Evolutionary conservation across 805 yeast species (phyloP).

Genomic region (Metschnikowia henanensis): DNA sequence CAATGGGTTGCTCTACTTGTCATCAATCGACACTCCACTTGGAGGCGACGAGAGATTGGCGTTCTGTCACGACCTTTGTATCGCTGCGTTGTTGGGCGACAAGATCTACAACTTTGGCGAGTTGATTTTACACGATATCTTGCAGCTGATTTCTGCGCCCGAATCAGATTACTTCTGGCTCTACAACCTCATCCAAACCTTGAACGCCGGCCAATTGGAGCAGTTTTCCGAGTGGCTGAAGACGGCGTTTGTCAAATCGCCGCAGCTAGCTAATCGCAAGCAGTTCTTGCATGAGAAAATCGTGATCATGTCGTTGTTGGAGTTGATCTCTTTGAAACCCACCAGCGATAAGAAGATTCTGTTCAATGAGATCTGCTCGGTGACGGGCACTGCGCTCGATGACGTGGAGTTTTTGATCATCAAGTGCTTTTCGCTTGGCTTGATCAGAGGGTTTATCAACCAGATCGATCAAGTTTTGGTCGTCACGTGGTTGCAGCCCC

Average conservation of each 20-base stretch:
- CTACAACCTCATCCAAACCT: conserved; percentile 61
- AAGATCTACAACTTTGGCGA: conserved; percentile 95
- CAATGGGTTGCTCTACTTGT: conserved; percentile 77
- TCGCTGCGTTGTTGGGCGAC: conserved; percentile 89
- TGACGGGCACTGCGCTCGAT: conserved; percentile 63
- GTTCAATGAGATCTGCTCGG: conserved; percentile 67
- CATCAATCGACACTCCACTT: conserved; percentile 57
- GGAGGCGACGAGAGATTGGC: conserved; percentile 45
- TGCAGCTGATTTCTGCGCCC: conserved; percentile 46
- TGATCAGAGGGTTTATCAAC: conserved; percentile 88
- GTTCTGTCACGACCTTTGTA: conserved; percentile 65
- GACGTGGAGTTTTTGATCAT: conserved; percentile 90
- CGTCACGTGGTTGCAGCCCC: conserved; percentile 94
- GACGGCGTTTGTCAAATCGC: conserved; percentile 40
- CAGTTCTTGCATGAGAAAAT: conserved; percentile 84
- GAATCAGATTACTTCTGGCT: conserved; percentile 65
- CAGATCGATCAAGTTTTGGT: conserved; percentile 78
- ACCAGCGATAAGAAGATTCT: conserved; percentile 71
- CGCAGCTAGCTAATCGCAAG: conserved; percentile 57
- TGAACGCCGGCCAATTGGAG: conserved; percentile 77
- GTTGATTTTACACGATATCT: conserved; percentile 83
- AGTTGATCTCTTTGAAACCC: conserved; percentile 76
- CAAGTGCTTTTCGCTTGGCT: conserved; percentile 83
- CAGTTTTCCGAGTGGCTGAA: conserved; percentile 55
- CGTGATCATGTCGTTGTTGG: conserved; percentile 88